These are phyloP conservation scores for Pichia kluyveri DNA, from an alignment of 805 yeast genomes.

Conservation along the genomic window DNA sequence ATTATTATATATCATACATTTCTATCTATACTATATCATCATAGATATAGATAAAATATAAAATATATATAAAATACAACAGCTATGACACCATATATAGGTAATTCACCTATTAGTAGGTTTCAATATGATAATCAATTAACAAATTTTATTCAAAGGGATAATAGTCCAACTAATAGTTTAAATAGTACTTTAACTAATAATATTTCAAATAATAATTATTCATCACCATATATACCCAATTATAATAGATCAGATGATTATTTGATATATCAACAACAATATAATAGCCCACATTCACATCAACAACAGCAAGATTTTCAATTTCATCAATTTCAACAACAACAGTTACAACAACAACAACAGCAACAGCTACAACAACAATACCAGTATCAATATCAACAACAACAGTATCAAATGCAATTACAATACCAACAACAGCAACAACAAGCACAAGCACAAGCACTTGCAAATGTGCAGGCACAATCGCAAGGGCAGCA, in stretches of 20 bases:
- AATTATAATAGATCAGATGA: background rate
- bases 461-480: too few relatives aligned
- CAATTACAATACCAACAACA: background rate
- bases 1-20: too few relatives aligned
- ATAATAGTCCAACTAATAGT: too few relatives aligned
- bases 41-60: too few relatives aligned
- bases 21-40: too few relatives aligned
- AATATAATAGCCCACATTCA: background rate
- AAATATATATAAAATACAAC: too few relatives aligned
- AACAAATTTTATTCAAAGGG: too few relatives aligned
- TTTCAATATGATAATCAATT: too few relatives aligned
- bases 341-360: background rate
- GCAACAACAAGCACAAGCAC: background rate
- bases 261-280: background rate
- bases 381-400: background rate
- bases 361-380: background rate
- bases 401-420: background rate
- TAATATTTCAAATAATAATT: background rate
- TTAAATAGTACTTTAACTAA: too few relatives aligned
- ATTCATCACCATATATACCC: background rate
- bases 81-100: too few relatives aligned
- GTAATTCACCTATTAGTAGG: too few relatives aligned
- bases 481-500: background rate
- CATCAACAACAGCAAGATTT: background rate
- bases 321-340: background rate